Conservation (phyloP, 371 early-diverging fungal species). For the Nematocida sp. region DNA sequence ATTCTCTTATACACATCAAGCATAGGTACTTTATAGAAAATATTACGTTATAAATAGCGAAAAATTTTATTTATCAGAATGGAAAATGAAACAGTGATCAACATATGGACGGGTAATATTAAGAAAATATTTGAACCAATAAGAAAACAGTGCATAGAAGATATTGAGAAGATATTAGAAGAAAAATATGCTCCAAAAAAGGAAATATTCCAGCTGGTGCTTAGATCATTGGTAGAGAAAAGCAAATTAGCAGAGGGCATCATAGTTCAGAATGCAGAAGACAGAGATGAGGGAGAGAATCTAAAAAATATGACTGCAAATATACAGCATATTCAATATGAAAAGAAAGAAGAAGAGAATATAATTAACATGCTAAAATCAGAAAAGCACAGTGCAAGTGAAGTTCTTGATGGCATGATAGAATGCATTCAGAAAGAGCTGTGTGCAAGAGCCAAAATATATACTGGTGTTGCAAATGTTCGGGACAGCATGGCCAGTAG, state of each 20-base stretch:
- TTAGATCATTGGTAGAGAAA: background rate
- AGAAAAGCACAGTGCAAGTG: background rate
- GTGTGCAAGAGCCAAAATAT: background rate
- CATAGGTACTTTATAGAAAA: background rate
- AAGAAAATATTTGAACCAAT: background rate
- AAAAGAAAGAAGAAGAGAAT: background rate
- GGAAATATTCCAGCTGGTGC: background rate
- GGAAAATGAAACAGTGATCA: background rate
- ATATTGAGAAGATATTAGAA: background rate
- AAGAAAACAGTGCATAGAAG: background rate
- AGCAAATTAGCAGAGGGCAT: background rate
- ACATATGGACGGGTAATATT: background rate
- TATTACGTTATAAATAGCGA: background rate
- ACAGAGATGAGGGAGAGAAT: background rate
- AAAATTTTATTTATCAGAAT: slow-evolving; percentile 12
- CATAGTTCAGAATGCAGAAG: background rate
- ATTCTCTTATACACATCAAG: background rate
- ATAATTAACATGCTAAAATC: background rate
- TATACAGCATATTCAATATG: background rate
- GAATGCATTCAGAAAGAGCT: slow-evolving; percentile 1
- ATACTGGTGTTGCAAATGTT: background rate
- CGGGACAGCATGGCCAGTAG: background rate
- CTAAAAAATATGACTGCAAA: background rate
- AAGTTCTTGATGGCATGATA: background rate
- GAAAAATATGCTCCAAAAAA: background rate